phyloP scores from a whole-genome alignment of 208 protist genomes.

The Naegleria gruberi region DNA sequence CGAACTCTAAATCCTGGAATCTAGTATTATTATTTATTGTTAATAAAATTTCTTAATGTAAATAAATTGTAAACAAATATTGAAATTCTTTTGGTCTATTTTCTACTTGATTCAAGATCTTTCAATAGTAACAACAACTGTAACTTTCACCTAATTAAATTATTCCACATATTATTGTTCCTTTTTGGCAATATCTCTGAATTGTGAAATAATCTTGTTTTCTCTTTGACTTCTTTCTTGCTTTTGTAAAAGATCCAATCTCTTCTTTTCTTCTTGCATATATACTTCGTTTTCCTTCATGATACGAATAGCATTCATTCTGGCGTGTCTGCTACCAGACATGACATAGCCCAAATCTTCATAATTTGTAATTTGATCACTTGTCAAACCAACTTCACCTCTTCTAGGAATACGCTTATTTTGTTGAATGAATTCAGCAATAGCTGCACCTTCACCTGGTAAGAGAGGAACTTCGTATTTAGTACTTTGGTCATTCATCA shows the following conservation, averaged over 20 bases:
- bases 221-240: conserved; percentile 66
- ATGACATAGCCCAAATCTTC: conserved; percentile 70
- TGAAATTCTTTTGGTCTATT: too few relatives aligned
- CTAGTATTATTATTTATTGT: too few relatives aligned
- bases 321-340: conserved; percentile 56
- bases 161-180: too few relatives aligned
- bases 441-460: conserved; percentile 12
- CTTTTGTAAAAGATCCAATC: conserved; percentile 55
- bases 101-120: too few relatives aligned
- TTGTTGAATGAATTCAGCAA: conserved; percentile 23
- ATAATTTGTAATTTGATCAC: conserved; percentile 57
- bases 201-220: conserved; percentile 53
- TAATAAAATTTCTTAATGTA: too few relatives aligned
- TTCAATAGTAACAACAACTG: too few relatives aligned
- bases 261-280: conserved; percentile 60
- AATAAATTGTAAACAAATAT: too few relatives aligned
- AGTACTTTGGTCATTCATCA: not conserved
- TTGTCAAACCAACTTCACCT: conserved; percentile 66
- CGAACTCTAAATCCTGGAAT: not conserved
- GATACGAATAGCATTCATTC: conserved; percentile 78
- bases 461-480: conserved; percentile 7
- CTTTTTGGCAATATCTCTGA: conserved; percentile 44
- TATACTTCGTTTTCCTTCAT: conserved; percentile 73
- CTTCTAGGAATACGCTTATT: conserved; percentile 50
- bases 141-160: too few relatives aligned